Conservation (phyloP, 2,329 filamentous ascomycete species). For the Septoria linicola region DNA sequence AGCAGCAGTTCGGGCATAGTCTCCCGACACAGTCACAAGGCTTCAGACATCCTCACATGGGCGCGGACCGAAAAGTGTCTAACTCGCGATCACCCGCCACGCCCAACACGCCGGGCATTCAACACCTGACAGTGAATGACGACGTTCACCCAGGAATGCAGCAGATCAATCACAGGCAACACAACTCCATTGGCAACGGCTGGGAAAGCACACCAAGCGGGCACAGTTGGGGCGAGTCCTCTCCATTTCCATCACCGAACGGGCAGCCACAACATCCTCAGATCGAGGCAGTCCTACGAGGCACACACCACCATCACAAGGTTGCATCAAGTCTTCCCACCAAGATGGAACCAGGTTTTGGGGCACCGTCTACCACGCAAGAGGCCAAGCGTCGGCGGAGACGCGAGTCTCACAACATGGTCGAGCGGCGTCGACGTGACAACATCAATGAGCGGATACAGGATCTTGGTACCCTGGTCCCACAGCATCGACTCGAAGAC, state of each 20-base stretch:
- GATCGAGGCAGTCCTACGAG: conserved; percentile 85
- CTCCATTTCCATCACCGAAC: conserved; percentile 83
- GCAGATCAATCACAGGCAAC: conserved; percentile 53
- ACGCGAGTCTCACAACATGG: conserved; percentile 91
- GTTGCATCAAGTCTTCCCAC: conserved; percentile 69
- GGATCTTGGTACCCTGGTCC: conserved; percentile 90
- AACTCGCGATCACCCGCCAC: conserved; percentile 78
- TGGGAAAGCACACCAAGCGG: conserved; percentile 81
- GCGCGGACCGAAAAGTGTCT: conserved; percentile 62
- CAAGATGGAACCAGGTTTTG: conserved; percentile 66
- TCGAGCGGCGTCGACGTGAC: conserved; percentile 89
- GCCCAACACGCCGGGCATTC: conserved; percentile 77
- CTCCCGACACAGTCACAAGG: conserved; percentile 36
- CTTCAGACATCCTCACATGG: conserved; percentile 36
- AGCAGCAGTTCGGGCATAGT: conserved; percentile 39
- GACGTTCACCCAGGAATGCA: conserved; percentile 36
- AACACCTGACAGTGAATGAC: conserved; percentile 67
- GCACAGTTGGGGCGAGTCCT: conserved; percentile 77
- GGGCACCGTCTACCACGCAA: conserved; percentile 67
- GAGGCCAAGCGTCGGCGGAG: conserved; percentile 91
- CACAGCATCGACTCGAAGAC: conserved; percentile 87
- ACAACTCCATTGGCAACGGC: conserved; percentile 60
- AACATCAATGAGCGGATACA: conserved; percentile 99
- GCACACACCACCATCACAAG: conserved; percentile 68
- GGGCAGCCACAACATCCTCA: conserved; percentile 64